These are phyloP conservation scores for Salix arbutifolia DNA, from an alignment of 345 rosid species.

Conservation along the genomic window DNA sequence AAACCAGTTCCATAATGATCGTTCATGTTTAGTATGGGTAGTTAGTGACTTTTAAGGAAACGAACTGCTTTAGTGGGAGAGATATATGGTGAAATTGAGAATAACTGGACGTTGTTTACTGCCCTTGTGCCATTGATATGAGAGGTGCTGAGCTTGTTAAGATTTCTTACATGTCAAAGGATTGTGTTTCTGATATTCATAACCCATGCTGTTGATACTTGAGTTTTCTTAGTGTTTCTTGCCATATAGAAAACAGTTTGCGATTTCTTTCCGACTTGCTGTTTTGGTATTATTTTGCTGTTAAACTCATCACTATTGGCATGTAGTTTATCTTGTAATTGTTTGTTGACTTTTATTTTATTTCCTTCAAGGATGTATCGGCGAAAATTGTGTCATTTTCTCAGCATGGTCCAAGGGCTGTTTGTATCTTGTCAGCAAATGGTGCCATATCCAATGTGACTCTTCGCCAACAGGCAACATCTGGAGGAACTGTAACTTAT, in stretches of 20 bases:
- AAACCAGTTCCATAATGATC: background rate
- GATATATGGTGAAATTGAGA: background rate
- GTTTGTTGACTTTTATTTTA: background rate
- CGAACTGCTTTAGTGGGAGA: background rate
- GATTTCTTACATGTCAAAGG: background rate
- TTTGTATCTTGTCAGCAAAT: slow-evolving; percentile 65
- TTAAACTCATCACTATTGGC: background rate
- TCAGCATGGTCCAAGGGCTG: slow-evolving; percentile 58
- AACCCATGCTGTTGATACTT: background rate
- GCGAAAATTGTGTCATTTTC: slow-evolving; percentile 67
- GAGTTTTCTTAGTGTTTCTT: background rate
- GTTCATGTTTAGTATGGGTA: background rate
- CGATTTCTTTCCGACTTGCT: background rate
- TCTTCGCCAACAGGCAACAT: slow-evolving; percentile 60
- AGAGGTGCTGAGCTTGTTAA: background rate
- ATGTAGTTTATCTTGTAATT: background rate
- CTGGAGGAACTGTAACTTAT: slow-evolving; percentile 75
- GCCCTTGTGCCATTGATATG: background rate
- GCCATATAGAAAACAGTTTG: background rate
- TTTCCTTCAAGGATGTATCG: slow-evolving; percentile 50
- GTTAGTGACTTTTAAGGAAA: background rate
- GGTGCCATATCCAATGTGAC: slow-evolving; percentile 78
- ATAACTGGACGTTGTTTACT: background rate
- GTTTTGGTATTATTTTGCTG: background rate
- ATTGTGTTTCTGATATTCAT: background rate